phyloP scores from a whole-genome alignment of 345 rosid genomes.

The Cardamine resedifolia region DNA sequence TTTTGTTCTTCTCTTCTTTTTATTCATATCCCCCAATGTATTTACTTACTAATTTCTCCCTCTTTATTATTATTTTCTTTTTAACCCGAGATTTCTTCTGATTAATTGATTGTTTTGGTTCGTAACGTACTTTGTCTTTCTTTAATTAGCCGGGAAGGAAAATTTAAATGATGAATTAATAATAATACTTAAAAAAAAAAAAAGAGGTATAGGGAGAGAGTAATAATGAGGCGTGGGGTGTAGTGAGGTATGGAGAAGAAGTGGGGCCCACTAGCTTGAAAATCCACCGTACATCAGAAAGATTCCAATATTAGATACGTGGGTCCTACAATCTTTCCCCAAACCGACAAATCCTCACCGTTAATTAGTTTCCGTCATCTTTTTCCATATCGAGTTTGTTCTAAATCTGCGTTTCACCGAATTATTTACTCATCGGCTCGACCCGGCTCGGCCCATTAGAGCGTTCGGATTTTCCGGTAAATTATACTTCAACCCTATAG shows the following conservation, averaged over 20 bases:
- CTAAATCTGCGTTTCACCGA: not conserved
- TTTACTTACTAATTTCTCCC: not conserved
- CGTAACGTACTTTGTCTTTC: constrained; percentile 21
- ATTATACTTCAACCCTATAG: not conserved
- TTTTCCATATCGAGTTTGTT: not conserved
- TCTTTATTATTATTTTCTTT: not conserved
- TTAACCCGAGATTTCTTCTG: not conserved
- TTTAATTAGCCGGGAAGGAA: not conserved
- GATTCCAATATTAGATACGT: constrained; percentile 42
- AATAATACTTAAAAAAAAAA: no score
- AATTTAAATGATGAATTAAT: not conserved
- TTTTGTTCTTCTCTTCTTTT: not conserved
- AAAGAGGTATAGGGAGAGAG: constrained; percentile 11
- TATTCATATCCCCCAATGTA: not conserved
- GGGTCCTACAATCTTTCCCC: constrained; percentile 18
- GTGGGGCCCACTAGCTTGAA: constrained; percentile 28
- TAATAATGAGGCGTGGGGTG: constrained; percentile 40
- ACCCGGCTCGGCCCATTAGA: constrained; percentile 28
- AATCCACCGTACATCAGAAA: constrained; percentile 39
- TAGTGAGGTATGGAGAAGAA: not conserved
- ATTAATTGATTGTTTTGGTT: constrained; percentile 8
- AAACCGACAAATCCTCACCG: constrained; percentile 46
- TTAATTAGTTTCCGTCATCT: constrained; percentile 38
- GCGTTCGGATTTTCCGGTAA: constrained; percentile 13
- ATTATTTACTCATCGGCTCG: constrained; percentile 8